A percentile compares a stretch with the other conserved stretches of the same genome.
Conservation (phyloP, 164 flowering plant genomes). For the Vitis rupestris region DNA sequence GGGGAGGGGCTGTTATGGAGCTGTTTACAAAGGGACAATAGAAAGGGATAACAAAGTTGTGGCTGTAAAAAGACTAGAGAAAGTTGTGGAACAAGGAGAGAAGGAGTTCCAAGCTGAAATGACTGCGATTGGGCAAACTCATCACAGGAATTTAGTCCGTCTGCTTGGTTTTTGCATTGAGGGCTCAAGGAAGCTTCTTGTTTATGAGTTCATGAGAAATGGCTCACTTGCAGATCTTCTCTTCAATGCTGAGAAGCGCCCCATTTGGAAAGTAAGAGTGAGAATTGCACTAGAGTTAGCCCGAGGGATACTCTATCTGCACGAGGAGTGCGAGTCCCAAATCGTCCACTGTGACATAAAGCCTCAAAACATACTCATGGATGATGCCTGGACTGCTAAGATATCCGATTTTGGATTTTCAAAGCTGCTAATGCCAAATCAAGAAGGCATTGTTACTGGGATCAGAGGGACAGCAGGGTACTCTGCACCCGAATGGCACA, state of each 20-base stretch:
- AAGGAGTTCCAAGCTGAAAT: neutral
- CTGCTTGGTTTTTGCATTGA: neutral
- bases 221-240: neutral
- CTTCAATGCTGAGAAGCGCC: neutral
- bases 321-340: too few species aligned
- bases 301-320: too few species aligned
- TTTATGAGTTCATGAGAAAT: conserved; percentile 1
- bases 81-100: neutral
- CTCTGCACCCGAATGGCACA: conserved; percentile 1
- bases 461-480: conserved; percentile 2
- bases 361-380: too few species aligned
- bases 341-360: too few species aligned
- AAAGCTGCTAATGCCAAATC: too few species aligned
- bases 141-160: neutral
- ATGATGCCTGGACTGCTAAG: too few species aligned
- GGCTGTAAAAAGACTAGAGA: neutral
- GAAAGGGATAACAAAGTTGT: neutral
- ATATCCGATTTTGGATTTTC: too few species aligned
- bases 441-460: neutral
- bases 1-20: neutral
- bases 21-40: neutral
- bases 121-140: neutral
- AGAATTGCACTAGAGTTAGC: neutral
- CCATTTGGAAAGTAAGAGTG: neutral
- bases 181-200: neutral